These are phyloP conservation scores for Echeveria elegans DNA, from an alignment of 164 flowering plant genomes.

Conservation along the genomic window DNA sequence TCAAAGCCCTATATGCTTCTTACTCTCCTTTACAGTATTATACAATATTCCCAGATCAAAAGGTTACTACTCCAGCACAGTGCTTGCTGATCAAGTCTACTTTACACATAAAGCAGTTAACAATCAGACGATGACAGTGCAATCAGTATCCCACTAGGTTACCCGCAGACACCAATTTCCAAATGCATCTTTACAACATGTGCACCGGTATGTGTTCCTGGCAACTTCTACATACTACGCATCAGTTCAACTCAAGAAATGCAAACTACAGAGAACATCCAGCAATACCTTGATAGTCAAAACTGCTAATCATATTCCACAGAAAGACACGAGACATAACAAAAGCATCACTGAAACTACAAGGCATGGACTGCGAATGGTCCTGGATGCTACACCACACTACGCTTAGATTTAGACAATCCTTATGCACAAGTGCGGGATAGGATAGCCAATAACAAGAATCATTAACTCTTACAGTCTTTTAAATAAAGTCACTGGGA, in stretches of 20 bases:
- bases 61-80: conserved; percentile 2
- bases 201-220: not conserved
- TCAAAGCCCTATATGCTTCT: not conserved
- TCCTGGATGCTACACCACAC: not conserved
- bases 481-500: not conserved
- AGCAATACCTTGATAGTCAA: too few relatives aligned
- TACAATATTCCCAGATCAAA: not conserved
- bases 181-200: not conserved
- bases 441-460: not conserved
- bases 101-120: conserved; percentile 2
- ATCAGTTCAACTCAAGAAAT: not conserved
- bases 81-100: conserved; percentile 1
- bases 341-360: not conserved
- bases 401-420: not conserved
- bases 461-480: conserved; percentile 1
- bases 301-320: not conserved
- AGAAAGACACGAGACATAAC: not conserved
- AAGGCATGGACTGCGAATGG: not conserved
- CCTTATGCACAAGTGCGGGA: not conserved
- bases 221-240: not conserved
- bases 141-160: conserved; percentile 1
- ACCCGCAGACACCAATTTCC: not conserved
- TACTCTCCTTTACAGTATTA: not conserved
- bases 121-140: not conserved
- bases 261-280: not conserved